These are phyloP conservation scores for Madurella mycetomatis DNA, from an alignment of 2,329 filamentous ascomycete genomes.

Conservation along the genomic window DNA sequence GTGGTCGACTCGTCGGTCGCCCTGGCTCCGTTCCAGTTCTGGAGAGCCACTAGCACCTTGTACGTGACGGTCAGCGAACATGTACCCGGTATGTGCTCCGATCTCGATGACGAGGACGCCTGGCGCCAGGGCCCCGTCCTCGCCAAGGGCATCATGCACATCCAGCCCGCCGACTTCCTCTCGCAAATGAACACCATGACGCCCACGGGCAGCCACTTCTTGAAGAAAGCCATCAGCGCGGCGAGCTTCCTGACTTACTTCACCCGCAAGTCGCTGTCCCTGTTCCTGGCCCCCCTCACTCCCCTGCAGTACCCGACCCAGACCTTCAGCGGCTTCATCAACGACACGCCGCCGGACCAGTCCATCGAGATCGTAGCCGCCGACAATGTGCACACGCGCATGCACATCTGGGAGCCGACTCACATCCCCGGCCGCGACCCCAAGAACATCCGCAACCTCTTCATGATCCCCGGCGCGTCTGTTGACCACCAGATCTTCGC, in stretches of 20 bases:
- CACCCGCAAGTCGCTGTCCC: constrained; percentile 46
- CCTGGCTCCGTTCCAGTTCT: constrained; percentile 52
- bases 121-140: constrained; percentile 42
- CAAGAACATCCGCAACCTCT: constrained; percentile 44
- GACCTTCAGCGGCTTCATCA: constrained; percentile 47
- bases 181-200: constrained; percentile 52
- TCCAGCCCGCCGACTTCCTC: constrained; percentile 50
- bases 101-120: constrained; percentile 34
- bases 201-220: constrained; percentile 43
- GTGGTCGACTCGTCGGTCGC: constrained; percentile 57
- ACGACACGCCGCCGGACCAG: constrained; percentile 43
- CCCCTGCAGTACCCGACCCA: constrained; percentile 51
- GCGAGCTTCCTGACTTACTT: constrained; percentile 54
- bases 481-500: constrained; percentile 62
- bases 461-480: constrained; percentile 59
- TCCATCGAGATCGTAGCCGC: constrained; percentile 43
- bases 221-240: constrained; percentile 42
- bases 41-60: constrained; percentile 58
- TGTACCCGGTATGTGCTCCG: constrained; percentile 22
- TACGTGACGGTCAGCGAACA: constrained; percentile 55
- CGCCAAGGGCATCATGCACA: constrained; percentile 57
- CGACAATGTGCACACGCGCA: constrained; percentile 48
- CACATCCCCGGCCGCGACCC: constrained; percentile 28
- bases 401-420: constrained; percentile 56
- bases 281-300: constrained; percentile 52